Base-by-base conservation (phyloP, 208 protist genomes). In the Leishmania arabica region DNA sequence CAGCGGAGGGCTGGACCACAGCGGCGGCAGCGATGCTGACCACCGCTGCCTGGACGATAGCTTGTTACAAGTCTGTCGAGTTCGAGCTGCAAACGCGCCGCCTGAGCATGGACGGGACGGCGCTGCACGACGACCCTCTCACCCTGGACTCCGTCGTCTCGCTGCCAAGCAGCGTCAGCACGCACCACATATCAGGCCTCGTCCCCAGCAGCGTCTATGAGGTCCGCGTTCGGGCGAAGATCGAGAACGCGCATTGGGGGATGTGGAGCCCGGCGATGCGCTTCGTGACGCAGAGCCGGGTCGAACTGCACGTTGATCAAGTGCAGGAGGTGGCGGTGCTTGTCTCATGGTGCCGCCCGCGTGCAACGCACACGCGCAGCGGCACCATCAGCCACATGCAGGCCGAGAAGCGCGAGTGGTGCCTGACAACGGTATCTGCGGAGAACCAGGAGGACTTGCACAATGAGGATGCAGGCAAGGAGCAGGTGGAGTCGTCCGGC, bases 151-250 rank as follows among this genome's bases (percentile, higher is more conserved):
- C 83, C 9, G 75, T 91, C 47, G 54, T 93, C 31, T 78, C 85
- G 24, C 78, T 98, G 42, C 86, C 89, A 53, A 70, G 88, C 60
- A 88, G 69, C 72, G 81, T 81, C 21, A 87, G 83, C 56, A 79
- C 85, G 11, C 90, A 89, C 78, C 90, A 95, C 86, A 85, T 97
- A 51, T 75, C 84, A 7, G 86, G 87, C 66, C 90, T 98, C 34
- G 79, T 92, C 3, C 93, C 92, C 77, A 96, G 93, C 85, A 94
- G 89, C 66, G 95, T 98, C 34, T 98, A 98, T 82, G 88, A 87
- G 31, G 87, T 98, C 56, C 87, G 92, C 21, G 89, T 96, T 65
- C 90, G 94, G 4, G 92, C 92, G 4, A 90, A 95, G 77, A 88
- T 85, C 31, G 90, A 94, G 78, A 84, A 86, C 56, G 92, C 89